Evolutionary conservation across 2,329 filamentous ascomycete genomes (phyloP).

Genomic region (Fusarium lateritium): DNA sequence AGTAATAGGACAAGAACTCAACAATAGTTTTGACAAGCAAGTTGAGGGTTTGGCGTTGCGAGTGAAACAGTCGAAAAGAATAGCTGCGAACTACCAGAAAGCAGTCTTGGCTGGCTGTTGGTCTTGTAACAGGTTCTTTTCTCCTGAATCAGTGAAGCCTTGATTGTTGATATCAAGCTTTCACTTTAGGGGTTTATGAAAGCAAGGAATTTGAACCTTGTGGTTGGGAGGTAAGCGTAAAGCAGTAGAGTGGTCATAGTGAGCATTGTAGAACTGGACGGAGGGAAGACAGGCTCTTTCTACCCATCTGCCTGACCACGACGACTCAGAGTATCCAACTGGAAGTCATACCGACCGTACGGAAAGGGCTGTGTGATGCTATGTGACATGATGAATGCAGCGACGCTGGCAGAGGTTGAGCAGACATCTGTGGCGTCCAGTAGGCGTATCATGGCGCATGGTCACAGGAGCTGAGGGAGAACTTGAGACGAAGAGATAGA

Average conservation of each 20-base stretch:
- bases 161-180: not conserved
- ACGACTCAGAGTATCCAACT: conserved; percentile 23
- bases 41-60: not conserved
- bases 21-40: not conserved
- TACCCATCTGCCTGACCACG: conserved; percentile 24
- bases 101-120: conserved; percentile 3
- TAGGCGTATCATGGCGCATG: conserved; percentile 24
- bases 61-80: not conserved
- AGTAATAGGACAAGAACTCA: not conserved
- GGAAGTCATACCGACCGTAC: conserved; percentile 34
- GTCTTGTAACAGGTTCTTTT: not conserved
- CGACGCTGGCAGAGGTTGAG: conserved; percentile 15
- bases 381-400: conserved; percentile 29
- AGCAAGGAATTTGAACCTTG: not conserved
- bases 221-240: conserved; percentile 5
- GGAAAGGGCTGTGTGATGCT: conserved; percentile 32
- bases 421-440: conserved; percentile 33
- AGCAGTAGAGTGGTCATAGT: conserved; percentile 4
- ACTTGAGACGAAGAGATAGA: conserved; percentile 8
- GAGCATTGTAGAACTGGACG: not conserved
- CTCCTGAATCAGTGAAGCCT: not conserved
- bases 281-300: conserved; percentile 24
- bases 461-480: conserved; percentile 20
- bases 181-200: not conserved
- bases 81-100: not conserved